These are phyloP conservation scores for Ustilago loliicola DNA, from an alignment of 1,284 basidiomycete species.

Conservation along the genomic window DNA sequence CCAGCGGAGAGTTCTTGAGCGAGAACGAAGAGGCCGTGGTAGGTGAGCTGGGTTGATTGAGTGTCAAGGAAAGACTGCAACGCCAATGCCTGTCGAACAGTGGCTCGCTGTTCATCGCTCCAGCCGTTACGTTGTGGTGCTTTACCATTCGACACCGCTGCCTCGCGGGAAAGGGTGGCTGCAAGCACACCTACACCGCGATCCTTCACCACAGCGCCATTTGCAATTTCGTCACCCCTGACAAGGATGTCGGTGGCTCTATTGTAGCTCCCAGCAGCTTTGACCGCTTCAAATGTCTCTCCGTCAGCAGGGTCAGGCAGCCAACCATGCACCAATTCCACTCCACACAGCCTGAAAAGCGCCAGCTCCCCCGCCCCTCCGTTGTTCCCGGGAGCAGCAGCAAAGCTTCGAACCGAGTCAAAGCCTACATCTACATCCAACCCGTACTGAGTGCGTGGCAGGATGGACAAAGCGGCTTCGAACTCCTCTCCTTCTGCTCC, in stretches of 20 bases:
- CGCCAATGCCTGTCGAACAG: slow-evolving; percentile 36
- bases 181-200: slow-evolving; percentile 56
- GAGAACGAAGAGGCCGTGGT: slow-evolving; percentile 77
- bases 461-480: slow-evolving; percentile 81
- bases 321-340: slow-evolving; percentile 90
- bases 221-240: slow-evolving; percentile 80
- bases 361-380: slow-evolving; percentile 78
- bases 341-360: slow-evolving; percentile 84
- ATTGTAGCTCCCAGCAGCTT: slow-evolving; percentile 72
- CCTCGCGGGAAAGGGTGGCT: slow-evolving; percentile 74
- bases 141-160: slow-evolving; percentile 76
- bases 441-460: slow-evolving; percentile 84
- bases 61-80: slow-evolving; percentile 75
- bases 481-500: slow-evolving; percentile 73
- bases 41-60: slow-evolving; percentile 85
- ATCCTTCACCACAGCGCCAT: slow-evolving; percentile 72
- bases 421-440: slow-evolving; percentile 61
- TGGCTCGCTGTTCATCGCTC: slow-evolving; percentile 31
- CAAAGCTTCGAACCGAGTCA: slow-evolving; percentile 52
- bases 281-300: slow-evolving; percentile 75
- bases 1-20: slow-evolving; percentile 70
- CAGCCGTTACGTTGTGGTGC: slow-evolving; percentile 24
- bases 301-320: slow-evolving; percentile 81
- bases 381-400: slow-evolving; percentile 72
- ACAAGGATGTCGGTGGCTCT: slow-evolving; percentile 80